Evolutionary conservation across 441 rosid genomes (phyloP).

Genomic region (Aleurites moluccanus): DNA sequence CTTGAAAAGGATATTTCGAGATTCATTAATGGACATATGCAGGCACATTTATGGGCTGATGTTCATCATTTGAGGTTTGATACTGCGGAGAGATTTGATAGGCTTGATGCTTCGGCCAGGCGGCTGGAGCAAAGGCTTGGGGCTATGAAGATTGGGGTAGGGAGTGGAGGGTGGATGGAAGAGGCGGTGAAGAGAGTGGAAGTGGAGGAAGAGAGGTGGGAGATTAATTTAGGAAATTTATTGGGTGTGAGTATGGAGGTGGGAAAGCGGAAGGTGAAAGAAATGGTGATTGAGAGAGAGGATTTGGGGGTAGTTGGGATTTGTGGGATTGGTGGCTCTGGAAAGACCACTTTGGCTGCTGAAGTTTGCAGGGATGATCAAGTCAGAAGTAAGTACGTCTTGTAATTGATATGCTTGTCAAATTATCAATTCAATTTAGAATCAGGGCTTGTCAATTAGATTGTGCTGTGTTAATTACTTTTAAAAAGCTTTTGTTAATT

Average conservation of each 20-base stretch:
- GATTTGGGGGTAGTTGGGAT: constrained; percentile 51
- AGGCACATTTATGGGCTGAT: constrained; percentile 58
- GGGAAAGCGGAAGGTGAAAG: constrained; percentile 71
- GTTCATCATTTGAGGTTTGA: constrained; percentile 52
- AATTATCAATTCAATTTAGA: neutral
- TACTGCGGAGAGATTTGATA: constrained; percentile 48
- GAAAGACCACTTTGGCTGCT: constrained; percentile 80
- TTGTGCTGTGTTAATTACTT: too few relatives aligned
- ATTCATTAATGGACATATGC: constrained; percentile 44
- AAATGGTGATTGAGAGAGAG: constrained; percentile 52
- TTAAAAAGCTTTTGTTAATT: too few relatives aligned
- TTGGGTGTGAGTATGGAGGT: constrained; percentile 50
- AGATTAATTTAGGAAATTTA: constrained; percentile 34
- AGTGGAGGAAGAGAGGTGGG: constrained; percentile 42
- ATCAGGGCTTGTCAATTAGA: too few relatives aligned
- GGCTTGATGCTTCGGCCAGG: constrained; percentile 38
- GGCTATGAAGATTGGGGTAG: constrained; percentile 56
- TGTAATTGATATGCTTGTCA: neutral
- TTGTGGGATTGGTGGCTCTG: constrained; percentile 82
- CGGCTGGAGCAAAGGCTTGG: constrained; percentile 52
- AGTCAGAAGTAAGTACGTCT: constrained; percentile 54
- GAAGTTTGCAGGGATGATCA: constrained; percentile 58
- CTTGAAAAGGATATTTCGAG: constrained; percentile 46
- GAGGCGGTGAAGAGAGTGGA: constrained; percentile 56
- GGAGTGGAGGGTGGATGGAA: constrained; percentile 52